Conservation (phyloP, 2,329 filamentous ascomycete genomes). For the Neofusicoccum umdonicola region DNA sequence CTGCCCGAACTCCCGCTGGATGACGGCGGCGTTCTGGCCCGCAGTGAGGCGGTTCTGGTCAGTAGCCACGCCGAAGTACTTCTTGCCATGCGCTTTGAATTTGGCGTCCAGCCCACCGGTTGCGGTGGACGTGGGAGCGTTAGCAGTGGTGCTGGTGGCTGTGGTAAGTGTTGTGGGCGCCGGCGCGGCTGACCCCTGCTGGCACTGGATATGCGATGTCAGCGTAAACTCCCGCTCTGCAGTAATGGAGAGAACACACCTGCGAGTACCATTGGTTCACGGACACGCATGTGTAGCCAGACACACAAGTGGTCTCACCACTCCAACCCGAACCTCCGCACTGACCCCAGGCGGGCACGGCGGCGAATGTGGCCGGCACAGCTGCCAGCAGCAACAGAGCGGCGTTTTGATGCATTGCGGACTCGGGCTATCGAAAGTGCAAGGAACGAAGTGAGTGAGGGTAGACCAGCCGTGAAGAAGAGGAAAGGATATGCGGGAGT, state of each 20-base stretch:
- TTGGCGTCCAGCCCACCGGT: conserved; percentile 46
- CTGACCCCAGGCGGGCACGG: conserved; percentile 15
- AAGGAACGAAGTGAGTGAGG: neutral
- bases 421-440: neutral
- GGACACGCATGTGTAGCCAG: conserved; percentile 16
- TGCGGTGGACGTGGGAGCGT: conserved; percentile 21
- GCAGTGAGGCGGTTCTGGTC: conserved; percentile 54
- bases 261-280: conserved; percentile 16
- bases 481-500: neutral
- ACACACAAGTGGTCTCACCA: conserved; percentile 8
- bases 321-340: conserved; percentile 15
- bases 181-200: conserved; percentile 9
- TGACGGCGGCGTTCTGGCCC: conserved; percentile 54
- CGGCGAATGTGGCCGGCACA: neutral
- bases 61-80: conserved; percentile 60
- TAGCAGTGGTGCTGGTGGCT: neutral
- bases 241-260: neutral
- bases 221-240: neutral
- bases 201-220: neutral
- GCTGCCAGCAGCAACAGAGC: neutral
- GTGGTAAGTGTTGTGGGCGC: neutral
- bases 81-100: conserved; percentile 62
- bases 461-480: neutral
- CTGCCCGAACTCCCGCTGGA: conserved; percentile 62
- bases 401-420: neutral